phyloP scores from a whole-genome alignment of 352 stramenopile species.

The Phytophthora sansomeana region DNA sequence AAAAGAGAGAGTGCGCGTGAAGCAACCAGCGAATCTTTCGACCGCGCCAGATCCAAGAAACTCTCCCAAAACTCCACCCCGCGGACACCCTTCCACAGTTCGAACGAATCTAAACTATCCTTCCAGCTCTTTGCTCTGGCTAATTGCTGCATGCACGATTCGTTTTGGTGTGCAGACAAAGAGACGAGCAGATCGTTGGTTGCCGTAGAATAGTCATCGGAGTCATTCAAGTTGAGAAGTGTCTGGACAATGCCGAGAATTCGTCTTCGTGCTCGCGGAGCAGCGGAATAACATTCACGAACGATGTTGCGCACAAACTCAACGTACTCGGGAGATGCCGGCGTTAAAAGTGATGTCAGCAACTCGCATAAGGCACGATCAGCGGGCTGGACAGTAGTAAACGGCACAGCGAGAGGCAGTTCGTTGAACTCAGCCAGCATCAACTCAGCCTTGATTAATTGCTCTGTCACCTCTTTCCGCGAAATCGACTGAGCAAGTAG shows the following conservation, averaged over 20 bases:
- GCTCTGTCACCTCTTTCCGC: conserved; percentile 54
- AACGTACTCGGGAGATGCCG: conserved; percentile 60
- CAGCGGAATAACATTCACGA: conserved; percentile 38
- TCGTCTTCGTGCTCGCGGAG: conserved; percentile 37
- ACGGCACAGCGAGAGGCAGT: conserved; percentile 10
- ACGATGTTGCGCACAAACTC: conserved; percentile 51
- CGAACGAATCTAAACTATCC: conserved; percentile 48
- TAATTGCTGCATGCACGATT: conserved; percentile 45
- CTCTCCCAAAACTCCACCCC: conserved; percentile 70
- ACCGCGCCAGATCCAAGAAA: conserved; percentile 64
- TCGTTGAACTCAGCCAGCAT: conserved; percentile 50
- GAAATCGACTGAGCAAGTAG: conserved; percentile 56
- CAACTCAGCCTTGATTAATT: conserved; percentile 66
- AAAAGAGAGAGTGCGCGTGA: conserved; percentile 61
- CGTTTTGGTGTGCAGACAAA: conserved; percentile 17
- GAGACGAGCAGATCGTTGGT: conserved; percentile 27
- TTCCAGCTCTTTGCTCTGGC: conserved; percentile 39
- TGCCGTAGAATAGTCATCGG: conserved; percentile 16
- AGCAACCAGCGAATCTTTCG: conserved; percentile 46
- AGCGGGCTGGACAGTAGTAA: conserved; percentile 20
- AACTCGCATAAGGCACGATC: conserved; percentile 52
- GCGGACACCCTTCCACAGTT: conserved; percentile 54
- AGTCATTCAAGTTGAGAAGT: conserved; percentile 41
- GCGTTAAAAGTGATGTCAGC: conserved; percentile 48
- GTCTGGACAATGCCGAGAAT: conserved; percentile 54